A percentile compares a stretch with the other conserved stretches of the same genome.
These are phyloP conservation scores for Solanum dulcamara DNA, from an alignment of 257 asterid genomes.

Conservation along the genomic window DNA sequence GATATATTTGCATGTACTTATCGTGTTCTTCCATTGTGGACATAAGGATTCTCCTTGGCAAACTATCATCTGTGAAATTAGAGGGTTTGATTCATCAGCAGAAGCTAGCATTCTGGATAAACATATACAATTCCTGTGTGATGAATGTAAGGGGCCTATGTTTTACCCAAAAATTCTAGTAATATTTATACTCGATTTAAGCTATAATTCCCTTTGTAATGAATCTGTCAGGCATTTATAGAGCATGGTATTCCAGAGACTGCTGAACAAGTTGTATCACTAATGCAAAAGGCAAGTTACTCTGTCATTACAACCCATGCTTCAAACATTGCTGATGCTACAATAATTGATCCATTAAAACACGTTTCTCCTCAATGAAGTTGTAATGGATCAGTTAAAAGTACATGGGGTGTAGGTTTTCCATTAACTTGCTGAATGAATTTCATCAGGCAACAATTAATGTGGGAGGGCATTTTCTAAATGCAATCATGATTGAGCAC, in stretches of 20 bases:
- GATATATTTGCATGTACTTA: not conserved
- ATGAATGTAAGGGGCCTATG: slow-evolving; percentile 47
- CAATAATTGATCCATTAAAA: not conserved
- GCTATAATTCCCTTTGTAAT: not conserved
- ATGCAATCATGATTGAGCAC: slow-evolving; percentile 72
- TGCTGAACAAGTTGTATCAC: slow-evolving; percentile 43
- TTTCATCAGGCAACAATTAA: slow-evolving; percentile 53
- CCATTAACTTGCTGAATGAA: not conserved
- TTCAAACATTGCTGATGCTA: not conserved
- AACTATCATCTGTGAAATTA: slow-evolving; percentile 45
- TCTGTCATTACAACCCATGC: not conserved
- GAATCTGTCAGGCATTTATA: slow-evolving; percentile 49
- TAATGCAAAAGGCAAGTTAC: slow-evolving; percentile 66
- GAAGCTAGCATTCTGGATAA: slow-evolving; percentile 88
- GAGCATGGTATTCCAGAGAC: slow-evolving; percentile 64
- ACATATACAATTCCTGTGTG: slow-evolving; percentile 65
- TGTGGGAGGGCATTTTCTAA: slow-evolving; percentile 60
- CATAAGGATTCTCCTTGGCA: slow-evolving; percentile 58
- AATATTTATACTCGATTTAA: not conserved
- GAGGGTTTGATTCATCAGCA: slow-evolving; percentile 64
- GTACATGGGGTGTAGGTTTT: not conserved
- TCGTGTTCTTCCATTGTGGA: not conserved
- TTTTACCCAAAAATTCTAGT: not conserved
- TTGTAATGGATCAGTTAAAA: not conserved
- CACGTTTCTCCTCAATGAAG: not conserved